Conservation (phyloP, 495 filamentous ascomycete species). For the Bacidia gigantensis region DNA sequence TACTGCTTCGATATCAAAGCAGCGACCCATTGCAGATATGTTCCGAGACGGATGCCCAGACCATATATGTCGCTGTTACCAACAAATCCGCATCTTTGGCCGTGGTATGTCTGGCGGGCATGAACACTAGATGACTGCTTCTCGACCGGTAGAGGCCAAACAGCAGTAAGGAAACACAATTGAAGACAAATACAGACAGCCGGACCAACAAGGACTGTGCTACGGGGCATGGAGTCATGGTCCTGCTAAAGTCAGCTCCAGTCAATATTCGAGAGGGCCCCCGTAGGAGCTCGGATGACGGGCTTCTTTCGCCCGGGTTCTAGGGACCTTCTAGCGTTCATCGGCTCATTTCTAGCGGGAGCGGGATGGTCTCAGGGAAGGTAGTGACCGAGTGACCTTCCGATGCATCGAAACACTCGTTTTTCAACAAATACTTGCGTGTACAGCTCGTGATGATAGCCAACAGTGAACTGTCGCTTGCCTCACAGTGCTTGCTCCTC, state of each 20-base stretch:
- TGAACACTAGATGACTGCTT: background rate
- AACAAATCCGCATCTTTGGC: constrained; percentile 6
- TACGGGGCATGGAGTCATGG: background rate
- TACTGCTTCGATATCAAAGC: constrained; percentile 15
- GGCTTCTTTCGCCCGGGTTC: background rate
- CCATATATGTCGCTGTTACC: constrained; percentile 28
- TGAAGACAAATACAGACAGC: background rate
- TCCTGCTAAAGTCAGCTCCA: background rate
- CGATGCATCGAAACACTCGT: background rate
- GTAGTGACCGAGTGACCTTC: too few species aligned
- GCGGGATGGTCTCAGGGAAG: too few species aligned
- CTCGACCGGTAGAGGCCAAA: background rate
- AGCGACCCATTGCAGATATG: constrained; percentile 26
- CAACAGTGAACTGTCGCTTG: too few species aligned
- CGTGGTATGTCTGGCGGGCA: background rate
- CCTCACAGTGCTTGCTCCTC: too few species aligned
- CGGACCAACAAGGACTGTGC: background rate
- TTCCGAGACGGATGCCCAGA: constrained; percentile 26
- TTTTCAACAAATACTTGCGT: background rate
- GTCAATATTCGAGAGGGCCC: too few species aligned
- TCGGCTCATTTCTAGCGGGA: too few species aligned
- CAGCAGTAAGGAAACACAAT: background rate
- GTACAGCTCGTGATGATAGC: too few species aligned
- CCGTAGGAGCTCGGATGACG: too few species aligned
- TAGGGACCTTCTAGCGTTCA: background rate